Evolutionary conservation across 192 early-diverging fungal species (phyloP), one percentile per base, ranked within the genome.

Genomic region (Coemansia sp.): DNA sequence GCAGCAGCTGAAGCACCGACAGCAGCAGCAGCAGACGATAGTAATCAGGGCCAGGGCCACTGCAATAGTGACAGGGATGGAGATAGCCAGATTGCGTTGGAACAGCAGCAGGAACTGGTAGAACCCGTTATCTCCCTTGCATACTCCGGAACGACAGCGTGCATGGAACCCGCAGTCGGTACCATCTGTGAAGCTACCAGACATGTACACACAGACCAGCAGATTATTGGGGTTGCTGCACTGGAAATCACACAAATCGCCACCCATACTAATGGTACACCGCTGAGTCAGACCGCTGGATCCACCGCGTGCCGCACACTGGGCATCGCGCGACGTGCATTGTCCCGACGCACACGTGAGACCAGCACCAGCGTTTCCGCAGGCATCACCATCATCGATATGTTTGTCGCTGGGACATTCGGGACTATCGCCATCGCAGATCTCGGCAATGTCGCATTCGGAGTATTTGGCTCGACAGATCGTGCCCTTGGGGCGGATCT

Each of bases 361-460:
- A 0, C 68, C 71, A 16, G 54, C 7, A 4, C 28, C 12, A 7
- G 20, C 25, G 28, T 11, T 31, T 31, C 86, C 87, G 68, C 96
- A 98, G 4, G 81, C 51, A 0, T 84, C 85, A 22, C 89, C 89
- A 67, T 98, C 90, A 6, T 70, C 30, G 0, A 90, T 57, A 42
- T 87, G 89, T 4, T 49, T 28, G 72, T 96, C 91, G 4, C 63
- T 11, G 1, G 94, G 94, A 67, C 94, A 98, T 3, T 77, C 71
- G 4, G 87, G 74, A 45, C 80, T 86, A 1, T 69, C 71, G 45
- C 96, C 96, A 28, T 88, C 83, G 76, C 94, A 98, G 2, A 78
- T 80, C 75, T 93, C 92, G 2, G 82, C 67, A 36, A 89, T 75
- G 77, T 96, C 94, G 78, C 96, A 98, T 32, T 87, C 83, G 1